Conservation (phyloP, 305 asterid species). For the Fraxinus ornus region DNA sequence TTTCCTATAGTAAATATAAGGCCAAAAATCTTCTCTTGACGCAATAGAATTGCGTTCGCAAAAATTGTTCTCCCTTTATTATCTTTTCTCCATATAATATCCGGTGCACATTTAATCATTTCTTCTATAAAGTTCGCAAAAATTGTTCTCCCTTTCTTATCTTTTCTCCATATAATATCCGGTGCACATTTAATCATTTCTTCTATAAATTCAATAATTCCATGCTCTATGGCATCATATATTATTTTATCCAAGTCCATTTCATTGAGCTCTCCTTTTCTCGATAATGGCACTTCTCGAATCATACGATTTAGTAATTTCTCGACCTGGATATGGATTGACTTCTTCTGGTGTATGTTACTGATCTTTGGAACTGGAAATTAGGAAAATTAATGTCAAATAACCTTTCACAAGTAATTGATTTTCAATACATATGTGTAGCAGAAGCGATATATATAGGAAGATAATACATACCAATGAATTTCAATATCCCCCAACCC, state of each 20-base stretch:
- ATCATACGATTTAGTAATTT: constrained; percentile 20
- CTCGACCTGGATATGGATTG: constrained; percentile 17
- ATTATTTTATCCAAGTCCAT: constrained; percentile 34
- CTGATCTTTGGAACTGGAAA: constrained; percentile 29
- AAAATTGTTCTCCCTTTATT: constrained; percentile 32
- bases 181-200: constrained; percentile 28
- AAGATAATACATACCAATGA: constrained; percentile 2
- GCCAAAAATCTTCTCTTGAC: constrained; percentile 18
- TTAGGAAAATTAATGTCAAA: background rate
- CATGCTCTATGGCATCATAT: constrained; percentile 34
- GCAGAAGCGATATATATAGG: background rate
- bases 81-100: constrained; percentile 35
- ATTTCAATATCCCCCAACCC: constrained; percentile 1
- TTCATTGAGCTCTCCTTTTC: constrained; percentile 13
- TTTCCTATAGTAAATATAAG: constrained; percentile 7
- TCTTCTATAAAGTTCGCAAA: constrained; percentile 25
- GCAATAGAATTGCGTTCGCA: constrained; percentile 3
- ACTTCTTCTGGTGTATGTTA: constrained; percentile 23
- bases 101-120: constrained; percentile 26
- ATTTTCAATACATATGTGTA: background rate
- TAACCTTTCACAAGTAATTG: background rate
- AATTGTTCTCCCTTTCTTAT: too few relatives aligned
- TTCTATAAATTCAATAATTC: constrained; percentile 27
- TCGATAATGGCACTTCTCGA: constrained; percentile 1
- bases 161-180: constrained; percentile 32